These are phyloP conservation scores for Haplographium delicatum DNA, from an alignment of 495 filamentous ascomycete genomes.

Conservation along the genomic window DNA sequence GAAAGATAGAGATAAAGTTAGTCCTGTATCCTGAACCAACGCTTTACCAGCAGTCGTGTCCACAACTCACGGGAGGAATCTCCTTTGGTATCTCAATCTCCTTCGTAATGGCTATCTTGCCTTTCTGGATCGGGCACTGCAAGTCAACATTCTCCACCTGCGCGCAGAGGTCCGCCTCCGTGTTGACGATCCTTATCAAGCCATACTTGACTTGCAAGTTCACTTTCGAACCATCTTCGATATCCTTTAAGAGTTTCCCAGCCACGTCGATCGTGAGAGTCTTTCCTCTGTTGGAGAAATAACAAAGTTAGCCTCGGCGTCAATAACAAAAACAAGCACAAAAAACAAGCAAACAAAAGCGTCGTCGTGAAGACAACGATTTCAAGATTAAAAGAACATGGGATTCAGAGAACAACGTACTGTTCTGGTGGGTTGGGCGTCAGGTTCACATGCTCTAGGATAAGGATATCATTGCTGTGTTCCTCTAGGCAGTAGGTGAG, in stretches of 20 bases:
- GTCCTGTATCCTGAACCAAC: too few species aligned
- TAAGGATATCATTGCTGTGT: slow-evolving; percentile 49
- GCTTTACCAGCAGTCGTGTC: slow-evolving; percentile 2
- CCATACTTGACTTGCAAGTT: slow-evolving; percentile 87
- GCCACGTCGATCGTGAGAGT: slow-evolving; percentile 72
- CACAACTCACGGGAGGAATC: slow-evolving; percentile 74
- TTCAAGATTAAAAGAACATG: too few species aligned
- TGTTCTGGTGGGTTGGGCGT: slow-evolving; percentile 78
- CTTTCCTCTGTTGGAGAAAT: slow-evolving; percentile 56
- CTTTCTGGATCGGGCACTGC: slow-evolving; percentile 79
- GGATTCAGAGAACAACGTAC: slow-evolving; percentile 60
- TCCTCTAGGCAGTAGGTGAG: slow-evolving; percentile 67
- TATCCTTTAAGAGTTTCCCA: slow-evolving; percentile 60
- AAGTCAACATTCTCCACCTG: slow-evolving; percentile 83
- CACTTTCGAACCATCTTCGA: slow-evolving; percentile 75
- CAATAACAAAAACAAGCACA: too few species aligned
- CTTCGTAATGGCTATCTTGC: slow-evolving; percentile 67
- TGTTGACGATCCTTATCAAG: slow-evolving; percentile 79
- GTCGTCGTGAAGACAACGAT: too few species aligned
- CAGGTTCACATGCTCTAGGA: slow-evolving; percentile 75
- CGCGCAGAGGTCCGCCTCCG: slow-evolving; percentile 77
- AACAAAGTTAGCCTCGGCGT: slow-evolving; percentile 4
- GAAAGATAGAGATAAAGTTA: too few species aligned
- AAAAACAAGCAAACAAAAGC: too few species aligned
- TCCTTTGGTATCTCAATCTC: slow-evolving; percentile 76